Base-by-base conservation (phyloP, 257 asterid species). In the Eucommia ulmoides region DNA sequence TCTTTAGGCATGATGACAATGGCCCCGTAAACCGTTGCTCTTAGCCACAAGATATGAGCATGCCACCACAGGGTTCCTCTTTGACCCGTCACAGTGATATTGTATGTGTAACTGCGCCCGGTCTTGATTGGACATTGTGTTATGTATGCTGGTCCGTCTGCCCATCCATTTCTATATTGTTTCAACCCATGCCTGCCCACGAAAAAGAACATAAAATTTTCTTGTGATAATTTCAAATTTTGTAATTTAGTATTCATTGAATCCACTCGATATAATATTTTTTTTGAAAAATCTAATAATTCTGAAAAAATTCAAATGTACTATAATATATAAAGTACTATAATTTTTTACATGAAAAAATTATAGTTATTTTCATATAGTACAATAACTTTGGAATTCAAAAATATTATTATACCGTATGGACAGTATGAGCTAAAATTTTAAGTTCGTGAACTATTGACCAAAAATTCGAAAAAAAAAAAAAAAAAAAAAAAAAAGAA, bases 1-100 rank as follows among this genome's bases (percentile, higher is more conserved):
- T 22, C 54, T 56, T 67, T 72, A 0, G 78, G 78, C 4, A 66
- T 44, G 15, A 71, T 54, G 0, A 71, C 70, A 19, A 71, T 1
- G 16, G 70, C 77, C 16, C 77, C 77, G 33, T 71, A 67, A 12
- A 71, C 46, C 10, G 77, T 71, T n/a, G 77, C 73, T 24, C 77
- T 62, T 1, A 71, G 70, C 77, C 77, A 71, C 9, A 71, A 61
- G 49, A 63, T 67, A 20, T 72, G 78, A 17, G 78, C 78, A 45
- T 72, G 78, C 71, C 74, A 72, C 24, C 59, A 24, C 8, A 72
- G 64, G 24, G 78, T 63, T 16, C 78, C 78, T 14, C 78, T 52
- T 24, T 72, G 78, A 1, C 67, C 68, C 9, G 53, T 63, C 0
- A 67, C 18, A 1, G 78, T 72, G 54, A 72, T 66, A 45, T 67